Conservation (phyloP, 75 land plant genomes). For the Larix kaempferi region DNA sequence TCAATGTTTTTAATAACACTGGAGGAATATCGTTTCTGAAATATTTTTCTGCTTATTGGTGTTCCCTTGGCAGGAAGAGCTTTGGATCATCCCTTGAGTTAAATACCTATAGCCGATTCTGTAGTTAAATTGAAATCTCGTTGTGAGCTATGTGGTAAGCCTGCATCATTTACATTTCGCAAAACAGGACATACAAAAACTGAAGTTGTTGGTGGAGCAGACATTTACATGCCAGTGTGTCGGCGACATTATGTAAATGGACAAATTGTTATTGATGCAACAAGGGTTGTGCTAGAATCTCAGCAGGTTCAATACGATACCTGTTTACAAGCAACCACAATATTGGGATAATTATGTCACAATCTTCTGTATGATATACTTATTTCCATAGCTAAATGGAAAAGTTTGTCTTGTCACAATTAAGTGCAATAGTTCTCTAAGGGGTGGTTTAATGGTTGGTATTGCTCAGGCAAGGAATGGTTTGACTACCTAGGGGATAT, state of each 20-base stretch:
- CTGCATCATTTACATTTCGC: slow-evolving; percentile 80
- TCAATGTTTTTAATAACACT: background rate
- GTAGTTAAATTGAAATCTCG: slow-evolving; percentile 78
- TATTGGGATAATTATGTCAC: background rate
- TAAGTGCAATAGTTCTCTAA: background rate
- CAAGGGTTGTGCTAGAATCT: slow-evolving; percentile 51
- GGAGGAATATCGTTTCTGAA: background rate
- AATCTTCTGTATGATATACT: background rate
- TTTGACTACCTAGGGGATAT: background rate
- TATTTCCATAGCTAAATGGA: background rate
- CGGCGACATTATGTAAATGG: slow-evolving; percentile 85
- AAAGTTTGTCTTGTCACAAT: background rate
- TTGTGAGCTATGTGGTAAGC: slow-evolving; percentile 80
- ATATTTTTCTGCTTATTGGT: background rate
- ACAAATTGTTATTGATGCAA: slow-evolving; percentile 57
- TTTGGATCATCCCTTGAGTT: slow-evolving; percentile 87
- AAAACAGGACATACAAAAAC: slow-evolving; percentile 69
- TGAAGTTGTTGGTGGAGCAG: slow-evolving; percentile 89
- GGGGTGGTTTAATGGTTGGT: background rate
- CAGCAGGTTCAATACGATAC: slow-evolving; percentile 28
- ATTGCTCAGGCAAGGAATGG: background rate
- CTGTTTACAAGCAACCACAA: background rate
- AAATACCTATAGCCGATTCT: slow-evolving; percentile 79
- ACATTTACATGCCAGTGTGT: slow-evolving; percentile 96
- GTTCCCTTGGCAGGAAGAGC: slow-evolving; percentile 57